Evolutionary conservation across 306 rosid species (phyloP).

Genomic region (Inga leiocalycina): DNA sequence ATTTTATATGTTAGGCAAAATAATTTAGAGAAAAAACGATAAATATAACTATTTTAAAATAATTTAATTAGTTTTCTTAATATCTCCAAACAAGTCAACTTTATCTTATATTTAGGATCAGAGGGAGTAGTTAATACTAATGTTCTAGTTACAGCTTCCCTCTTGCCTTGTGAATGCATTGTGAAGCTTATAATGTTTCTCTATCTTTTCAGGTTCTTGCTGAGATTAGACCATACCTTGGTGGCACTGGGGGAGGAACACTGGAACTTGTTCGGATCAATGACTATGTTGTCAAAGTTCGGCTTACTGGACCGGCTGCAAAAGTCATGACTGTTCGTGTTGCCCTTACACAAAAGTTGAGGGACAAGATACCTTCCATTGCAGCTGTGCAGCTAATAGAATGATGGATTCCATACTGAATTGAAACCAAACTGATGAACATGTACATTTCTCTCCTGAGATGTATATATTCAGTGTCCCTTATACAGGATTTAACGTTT

Average conservation of each 20-base stretch:
- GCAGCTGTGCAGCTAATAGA: slow-evolving; percentile 88
- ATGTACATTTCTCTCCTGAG: slow-evolving; percentile 16
- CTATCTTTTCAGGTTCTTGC: slow-evolving; percentile 70
- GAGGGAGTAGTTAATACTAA: too few relatives aligned
- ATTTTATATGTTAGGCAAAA: too few relatives aligned
- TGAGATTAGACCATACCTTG: slow-evolving; percentile 92
- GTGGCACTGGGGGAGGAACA: slow-evolving; percentile 95
- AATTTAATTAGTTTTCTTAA: too few relatives aligned
- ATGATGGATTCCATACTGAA: slow-evolving; percentile 40
- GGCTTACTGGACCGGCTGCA: slow-evolving; percentile 92
- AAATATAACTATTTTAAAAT: too few relatives aligned
- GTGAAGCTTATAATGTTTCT: slow-evolving; percentile 1
- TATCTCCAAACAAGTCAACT: too few relatives aligned
- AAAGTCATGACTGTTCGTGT: slow-evolving; percentile 91
- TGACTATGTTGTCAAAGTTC: slow-evolving; percentile 73
- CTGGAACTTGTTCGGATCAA: slow-evolving; percentile 74
- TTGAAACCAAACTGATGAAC: slow-evolving; percentile 16
- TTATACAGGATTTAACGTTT: slow-evolving; percentile 18
- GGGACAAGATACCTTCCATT: slow-evolving; percentile 91
- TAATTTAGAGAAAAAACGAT: too few relatives aligned
- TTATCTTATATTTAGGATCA: too few relatives aligned
- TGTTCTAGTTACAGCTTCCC: neutral
- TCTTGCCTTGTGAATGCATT: slow-evolving; percentile 9
- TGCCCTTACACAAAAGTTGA: slow-evolving; percentile 86
- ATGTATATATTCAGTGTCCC: neutral